Percentiles rank a stretch among this genome's conserved stretches.
Evolutionary conservation across 2,329 filamentous ascomycete genomes (phyloP).

Genomic region (Pseudogymnoascus sp.): DNA sequence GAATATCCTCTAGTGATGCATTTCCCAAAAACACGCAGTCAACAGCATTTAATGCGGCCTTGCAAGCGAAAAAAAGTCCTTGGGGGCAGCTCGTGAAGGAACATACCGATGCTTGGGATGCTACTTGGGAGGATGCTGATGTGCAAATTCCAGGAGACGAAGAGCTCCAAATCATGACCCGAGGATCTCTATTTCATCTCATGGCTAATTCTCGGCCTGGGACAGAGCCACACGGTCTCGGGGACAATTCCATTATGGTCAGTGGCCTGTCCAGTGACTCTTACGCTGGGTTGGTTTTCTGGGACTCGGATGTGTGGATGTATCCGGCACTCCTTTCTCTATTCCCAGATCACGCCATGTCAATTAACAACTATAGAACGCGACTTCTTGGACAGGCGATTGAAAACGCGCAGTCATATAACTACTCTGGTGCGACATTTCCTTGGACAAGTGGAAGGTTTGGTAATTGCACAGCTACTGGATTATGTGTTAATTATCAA

Average conservation of each 20-base stretch:
- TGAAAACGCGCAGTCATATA: constrained; percentile 15
- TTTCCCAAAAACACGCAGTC: constrained; percentile 41
- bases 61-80: constrained; percentile 9
- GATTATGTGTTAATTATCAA: constrained; percentile 16
- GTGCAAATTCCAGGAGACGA: constrained; percentile 31
- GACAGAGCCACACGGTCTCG: constrained; percentile 41
- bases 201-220: constrained; percentile 36
- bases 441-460: constrained; percentile 17
- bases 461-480: constrained; percentile 18
- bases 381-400: constrained; percentile 34
- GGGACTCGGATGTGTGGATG: constrained; percentile 24
- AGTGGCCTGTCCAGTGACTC: constrained; percentile 55
- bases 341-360: constrained; percentile 49
- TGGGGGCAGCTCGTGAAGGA: constrained; percentile 11
- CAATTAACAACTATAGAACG: constrained; percentile 55
- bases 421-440: constrained; percentile 12
- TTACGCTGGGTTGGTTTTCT: constrained; percentile 46
- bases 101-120: constrained; percentile 14
- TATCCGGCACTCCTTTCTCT: constrained; percentile 49
- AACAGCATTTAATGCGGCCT: constrained; percentile 35
- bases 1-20: constrained; percentile 53
- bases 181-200: constrained; percentile 41
- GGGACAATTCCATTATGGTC: constrained; percentile 53
- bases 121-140: constrained; percentile 17
- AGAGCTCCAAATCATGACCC: constrained; percentile 36